Evolutionary conservation across 257 asterid genomes (phyloP).

Genomic region (Gentiana straminea): DNA sequence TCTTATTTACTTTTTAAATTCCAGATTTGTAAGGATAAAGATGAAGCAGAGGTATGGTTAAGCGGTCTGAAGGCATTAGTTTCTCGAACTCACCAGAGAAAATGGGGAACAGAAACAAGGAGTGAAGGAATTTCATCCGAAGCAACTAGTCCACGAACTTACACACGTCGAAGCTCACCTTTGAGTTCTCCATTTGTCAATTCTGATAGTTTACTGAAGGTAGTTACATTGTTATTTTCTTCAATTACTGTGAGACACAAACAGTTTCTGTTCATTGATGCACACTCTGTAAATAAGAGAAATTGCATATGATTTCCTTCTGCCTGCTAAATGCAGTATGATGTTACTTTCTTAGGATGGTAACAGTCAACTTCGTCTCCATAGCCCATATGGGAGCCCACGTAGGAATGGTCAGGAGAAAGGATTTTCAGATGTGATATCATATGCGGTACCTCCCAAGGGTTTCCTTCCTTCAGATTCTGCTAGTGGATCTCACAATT

Average conservation of each 20-base stretch:
- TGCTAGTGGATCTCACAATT: constrained; percentile 57
- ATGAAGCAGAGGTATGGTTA: constrained; percentile 98
- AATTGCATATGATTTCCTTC: constrained; percentile 3
- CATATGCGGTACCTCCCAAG: constrained; percentile 68
- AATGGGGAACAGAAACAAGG: constrained; percentile 81
- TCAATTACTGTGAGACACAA: constrained; percentile 5
- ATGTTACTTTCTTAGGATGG: constrained; percentile 47
- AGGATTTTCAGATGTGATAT: constrained; percentile 61
- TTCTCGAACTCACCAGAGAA: constrained; percentile 72
- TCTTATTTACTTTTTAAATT: neutral
- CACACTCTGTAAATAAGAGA: neutral
- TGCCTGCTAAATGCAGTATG: constrained; percentile 16
- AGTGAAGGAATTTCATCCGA: constrained; percentile 89
- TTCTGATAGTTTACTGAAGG: constrained; percentile 76
- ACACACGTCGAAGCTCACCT: constrained; percentile 83
- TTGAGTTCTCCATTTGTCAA: constrained; percentile 76
- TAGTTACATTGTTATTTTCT: constrained; percentile 16
- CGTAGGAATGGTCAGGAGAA: constrained; percentile 67
- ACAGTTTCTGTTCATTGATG: neutral
- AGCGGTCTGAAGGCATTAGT: constrained; percentile 89
- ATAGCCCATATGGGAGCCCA: constrained; percentile 78
- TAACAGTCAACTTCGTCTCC: constrained; percentile 59
- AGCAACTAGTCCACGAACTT: constrained; percentile 80
- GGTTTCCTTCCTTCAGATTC: constrained; percentile 69
- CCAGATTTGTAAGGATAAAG: constrained; percentile 94